Evolutionary conservation across 73 alveolate species (phyloP).

Genomic region (Stentor roeselii): DNA sequence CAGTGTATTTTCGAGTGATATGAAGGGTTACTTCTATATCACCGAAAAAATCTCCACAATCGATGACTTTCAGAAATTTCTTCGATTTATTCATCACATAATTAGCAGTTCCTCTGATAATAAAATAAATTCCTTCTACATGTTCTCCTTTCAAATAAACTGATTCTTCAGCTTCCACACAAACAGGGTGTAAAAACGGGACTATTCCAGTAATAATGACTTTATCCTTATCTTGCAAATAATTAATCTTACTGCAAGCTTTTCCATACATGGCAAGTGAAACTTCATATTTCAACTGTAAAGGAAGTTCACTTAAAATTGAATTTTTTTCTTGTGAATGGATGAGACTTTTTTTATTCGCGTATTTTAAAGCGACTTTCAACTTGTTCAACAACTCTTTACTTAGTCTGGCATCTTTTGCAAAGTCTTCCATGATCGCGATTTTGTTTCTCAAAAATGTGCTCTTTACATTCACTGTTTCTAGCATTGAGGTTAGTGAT

Average conservation of each 20-base stretch:
- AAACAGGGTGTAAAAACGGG: conserved; percentile 52
- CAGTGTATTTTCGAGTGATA: neutral
- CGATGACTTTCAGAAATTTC: neutral
- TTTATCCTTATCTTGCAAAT: conserved; percentile 39
- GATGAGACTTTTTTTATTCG: conserved; percentile 31
- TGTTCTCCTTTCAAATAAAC: conserved; percentile 47
- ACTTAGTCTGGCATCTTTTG: conserved; percentile 36
- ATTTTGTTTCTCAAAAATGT: conserved; percentile 23
- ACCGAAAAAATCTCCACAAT: neutral
- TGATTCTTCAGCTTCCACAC: conserved; percentile 31
- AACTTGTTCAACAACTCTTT: conserved; percentile 33
- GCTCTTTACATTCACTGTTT: conserved; percentile 50
- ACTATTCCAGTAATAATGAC: conserved; percentile 44
- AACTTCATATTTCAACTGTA: conserved; percentile 64
- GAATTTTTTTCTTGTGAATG: conserved; percentile 35
- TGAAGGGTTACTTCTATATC: conserved; percentile 11
- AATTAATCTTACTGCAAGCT: conserved; percentile 27
- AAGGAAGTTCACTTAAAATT: conserved; percentile 70
- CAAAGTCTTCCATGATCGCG: conserved; percentile 36
- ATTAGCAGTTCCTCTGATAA: conserved; percentile 45
- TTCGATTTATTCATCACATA: neutral
- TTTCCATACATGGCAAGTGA: conserved; percentile 35
- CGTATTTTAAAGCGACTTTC: conserved; percentile 35
- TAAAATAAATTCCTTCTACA: conserved; percentile 52
- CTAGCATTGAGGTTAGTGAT: conserved; percentile 35